Base-by-base conservation (phyloP, 1,284 basidiomycete genomes). In the Puccinia hordei region DNA sequence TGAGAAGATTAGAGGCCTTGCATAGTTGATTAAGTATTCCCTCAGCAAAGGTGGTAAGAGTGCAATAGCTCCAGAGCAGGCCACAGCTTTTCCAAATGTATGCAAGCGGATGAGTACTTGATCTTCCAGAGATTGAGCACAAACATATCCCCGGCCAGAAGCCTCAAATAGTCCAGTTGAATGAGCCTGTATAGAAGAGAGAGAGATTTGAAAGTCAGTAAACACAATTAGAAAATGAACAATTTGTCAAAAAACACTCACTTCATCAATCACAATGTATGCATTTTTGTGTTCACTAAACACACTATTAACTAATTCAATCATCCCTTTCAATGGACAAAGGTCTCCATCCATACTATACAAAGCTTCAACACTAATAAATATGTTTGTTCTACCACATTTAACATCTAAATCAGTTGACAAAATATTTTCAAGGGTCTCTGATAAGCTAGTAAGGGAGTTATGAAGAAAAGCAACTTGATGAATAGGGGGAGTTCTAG, bases 1-100 rank as follows among this genome's bases (percentile, higher is more conserved):
- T 0, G 93, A 95, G 86, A 93, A 97, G 78, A 96, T 93, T 71
- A 98, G 88, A 5, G 94, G 90, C 44, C 95, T 89, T 0, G 94
- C 94, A 86, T 97, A 98, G 85, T 98, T 98, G 84, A 97, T 87
- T 27, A 98, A 87, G 86, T 95, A 98, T 81, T 92, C 90, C 9
- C 92, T 90, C 44, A 94, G 89, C 0, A 93, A 87, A 2, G 89
- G 87, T 22, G 88, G 91, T 55, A 90, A 91, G 33, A 97, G 87
- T 4, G 98, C 86, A 2, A 93, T 91, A 57, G 94, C 95, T 94
- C 81, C 68, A 35, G 78, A 57, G 51, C 51, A 72, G 15, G 66
- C 30, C 49, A 75, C 71, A 35, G 84, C 83, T 63, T 86, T 84
- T 24, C 84, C 84, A 72, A 84, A 85, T 0, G 84, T 85, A 68